These are phyloP conservation scores for Decorospora gaudefroyi DNA, from an alignment of 2,329 filamentous ascomycete species.

Conservation along the genomic window DNA sequence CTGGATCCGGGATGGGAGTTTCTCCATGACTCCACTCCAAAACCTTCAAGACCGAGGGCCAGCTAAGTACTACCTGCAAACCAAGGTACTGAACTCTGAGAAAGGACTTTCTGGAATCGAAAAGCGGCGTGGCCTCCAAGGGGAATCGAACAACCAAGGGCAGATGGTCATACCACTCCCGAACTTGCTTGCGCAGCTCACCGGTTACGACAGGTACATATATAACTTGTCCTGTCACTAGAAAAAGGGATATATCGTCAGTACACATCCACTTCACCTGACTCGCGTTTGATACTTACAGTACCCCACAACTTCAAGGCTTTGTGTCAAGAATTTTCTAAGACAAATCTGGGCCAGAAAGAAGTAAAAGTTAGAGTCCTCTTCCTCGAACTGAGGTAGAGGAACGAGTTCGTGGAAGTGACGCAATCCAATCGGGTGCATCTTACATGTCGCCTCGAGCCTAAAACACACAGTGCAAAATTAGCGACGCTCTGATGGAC, in stretches of 20 bases:
- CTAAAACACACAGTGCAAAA: background rate
- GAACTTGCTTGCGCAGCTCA: constrained; percentile 32
- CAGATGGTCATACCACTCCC: constrained; percentile 37
- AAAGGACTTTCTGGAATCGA: constrained; percentile 35
- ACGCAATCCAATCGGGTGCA: constrained; percentile 36
- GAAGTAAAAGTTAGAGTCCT: constrained; percentile 35
- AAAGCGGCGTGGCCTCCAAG: constrained; percentile 31
- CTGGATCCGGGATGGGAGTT: constrained; percentile 13
- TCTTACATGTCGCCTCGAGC: constrained; percentile 36
- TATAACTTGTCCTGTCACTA: constrained; percentile 28
- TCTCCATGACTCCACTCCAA: constrained; percentile 28
- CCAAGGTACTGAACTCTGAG: constrained; percentile 35
- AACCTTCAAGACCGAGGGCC: constrained; percentile 32
- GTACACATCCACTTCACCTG: background rate
- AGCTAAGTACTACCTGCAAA: constrained; percentile 37
- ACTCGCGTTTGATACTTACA: constrained; percentile 2
- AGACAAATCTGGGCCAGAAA: constrained; percentile 38
- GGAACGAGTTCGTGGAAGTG: constrained; percentile 38
- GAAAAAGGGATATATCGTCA: background rate
- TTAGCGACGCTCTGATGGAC: background rate
- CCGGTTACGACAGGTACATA: constrained; percentile 33
- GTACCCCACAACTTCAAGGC: constrained; percentile 37
- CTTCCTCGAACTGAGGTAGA: constrained; percentile 33
- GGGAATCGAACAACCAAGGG: constrained; percentile 31
- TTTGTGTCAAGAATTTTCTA: constrained; percentile 34